Conservation (phyloP, 257 asterid species). For the Nemophila menziesii region DNA sequence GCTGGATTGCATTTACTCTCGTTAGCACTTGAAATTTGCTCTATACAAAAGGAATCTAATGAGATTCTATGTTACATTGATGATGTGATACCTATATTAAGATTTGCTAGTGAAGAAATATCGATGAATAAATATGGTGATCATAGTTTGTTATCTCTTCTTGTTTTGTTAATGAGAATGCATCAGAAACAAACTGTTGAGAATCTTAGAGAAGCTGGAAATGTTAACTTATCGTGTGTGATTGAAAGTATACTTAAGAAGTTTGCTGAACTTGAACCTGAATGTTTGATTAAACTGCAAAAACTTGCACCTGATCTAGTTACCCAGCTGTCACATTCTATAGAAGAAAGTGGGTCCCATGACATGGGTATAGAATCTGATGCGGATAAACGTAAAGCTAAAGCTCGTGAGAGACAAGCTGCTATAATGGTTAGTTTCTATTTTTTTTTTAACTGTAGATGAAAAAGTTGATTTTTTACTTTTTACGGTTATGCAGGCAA, state of each 20-base stretch:
- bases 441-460: not conserved
- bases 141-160: constrained; percentile 89
- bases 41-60: constrained; percentile 42
- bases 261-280: constrained; percentile 70
- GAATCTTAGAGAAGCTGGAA: constrained; percentile 50
- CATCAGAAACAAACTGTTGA: constrained; percentile 51
- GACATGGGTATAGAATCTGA: constrained; percentile 34
- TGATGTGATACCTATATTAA: constrained; percentile 61
- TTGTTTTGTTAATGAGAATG: constrained; percentile 67
- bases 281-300: constrained; percentile 61
- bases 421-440: constrained; percentile 76
- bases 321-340: constrained; percentile 39
- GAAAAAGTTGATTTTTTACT: constrained; percentile 4
- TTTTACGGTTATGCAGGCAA: constrained; percentile 53
- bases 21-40: constrained; percentile 70
- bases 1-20: constrained; percentile 80
- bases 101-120: constrained; percentile 68
- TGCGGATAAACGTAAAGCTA: constrained; percentile 71
- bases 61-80: constrained; percentile 36
- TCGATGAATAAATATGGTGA: constrained; percentile 42
- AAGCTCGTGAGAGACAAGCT: constrained; percentile 95
- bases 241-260: constrained; percentile 44
- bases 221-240: constrained; percentile 41
- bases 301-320: constrained; percentile 69
- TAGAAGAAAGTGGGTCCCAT: constrained; percentile 22